Percentiles rank a stretch among this genome's conserved stretches.
Evolutionary conservation across 2,329 filamentous ascomycete genomes (phyloP).

Genomic region (Neospermospora avenae): DNA sequence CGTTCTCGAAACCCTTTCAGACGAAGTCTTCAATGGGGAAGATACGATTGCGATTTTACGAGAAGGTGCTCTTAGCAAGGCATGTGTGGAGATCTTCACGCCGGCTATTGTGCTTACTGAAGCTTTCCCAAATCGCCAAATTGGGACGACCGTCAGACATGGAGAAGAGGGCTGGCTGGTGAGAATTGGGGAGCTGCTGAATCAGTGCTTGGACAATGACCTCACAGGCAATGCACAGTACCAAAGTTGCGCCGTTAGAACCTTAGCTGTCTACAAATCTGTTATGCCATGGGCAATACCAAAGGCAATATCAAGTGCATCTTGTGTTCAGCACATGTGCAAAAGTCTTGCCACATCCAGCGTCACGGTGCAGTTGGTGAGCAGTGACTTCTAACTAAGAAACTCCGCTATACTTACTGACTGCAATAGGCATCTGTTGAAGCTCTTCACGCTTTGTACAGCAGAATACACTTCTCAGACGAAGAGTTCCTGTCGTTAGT

Average conservation of each 20-base stretch:
- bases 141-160: conserved; percentile 61
- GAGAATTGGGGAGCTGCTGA: conserved; percentile 71
- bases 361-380: conserved; percentile 71
- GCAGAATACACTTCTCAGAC: conserved; percentile 68
- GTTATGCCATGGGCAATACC: conserved; percentile 86
- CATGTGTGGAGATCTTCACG: conserved; percentile 91
- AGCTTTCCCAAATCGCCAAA: conserved; percentile 69
- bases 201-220: conserved; percentile 66
- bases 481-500: conserved; percentile 77
- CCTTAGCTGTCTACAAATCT: conserved; percentile 72
- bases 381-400: conserved; percentile 21
- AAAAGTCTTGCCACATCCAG: conserved; percentile 67
- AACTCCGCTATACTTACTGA: conserved; percentile 18
- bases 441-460: conserved; percentile 78
- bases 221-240: conserved; percentile 63
- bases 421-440: conserved; percentile 67
- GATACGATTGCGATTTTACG: conserved; percentile 81
- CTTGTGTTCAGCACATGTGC: conserved; percentile 68
- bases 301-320: conserved; percentile 70
- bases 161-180: conserved; percentile 85
- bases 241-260: conserved; percentile 69
- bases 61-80: conserved; percentile 79
- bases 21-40: conserved; percentile 90
- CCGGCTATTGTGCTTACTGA: conserved; percentile 72
- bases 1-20: conserved; percentile 85